Conservation (phyloP, 208 protist species). For the Leishmania gerbilli region DNA sequence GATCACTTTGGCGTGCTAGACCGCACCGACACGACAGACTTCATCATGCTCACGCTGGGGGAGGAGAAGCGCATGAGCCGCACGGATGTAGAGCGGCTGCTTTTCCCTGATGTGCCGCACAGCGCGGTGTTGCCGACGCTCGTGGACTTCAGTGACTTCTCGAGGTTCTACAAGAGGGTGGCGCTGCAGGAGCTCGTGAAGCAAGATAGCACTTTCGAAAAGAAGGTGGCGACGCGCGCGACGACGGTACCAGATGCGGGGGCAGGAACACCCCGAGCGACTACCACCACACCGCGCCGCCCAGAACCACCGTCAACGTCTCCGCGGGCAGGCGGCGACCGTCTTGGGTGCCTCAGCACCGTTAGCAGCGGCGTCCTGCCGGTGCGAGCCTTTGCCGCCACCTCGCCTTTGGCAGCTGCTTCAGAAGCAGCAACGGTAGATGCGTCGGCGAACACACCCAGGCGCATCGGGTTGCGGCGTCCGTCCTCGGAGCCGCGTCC, state of each 20-base stretch:
- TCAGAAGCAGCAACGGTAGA: background rate
- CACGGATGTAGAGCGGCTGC: conserved; percentile 38
- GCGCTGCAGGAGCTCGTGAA: conserved; percentile 49
- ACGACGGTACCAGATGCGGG: background rate
- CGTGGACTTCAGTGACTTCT: conserved; percentile 77
- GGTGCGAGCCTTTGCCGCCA: background rate
- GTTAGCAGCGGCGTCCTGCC: background rate
- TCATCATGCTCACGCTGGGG: conserved; percentile 52
- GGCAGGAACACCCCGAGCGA: background rate
- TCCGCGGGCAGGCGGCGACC: conserved; percentile 1
- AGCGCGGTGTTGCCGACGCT: conserved; percentile 32
- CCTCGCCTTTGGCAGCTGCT: background rate
- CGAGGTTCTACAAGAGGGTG: conserved; percentile 63
- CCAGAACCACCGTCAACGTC: conserved; percentile 9
- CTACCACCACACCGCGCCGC: background rate
- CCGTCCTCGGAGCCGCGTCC: conserved; percentile 24
- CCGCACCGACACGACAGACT: conserved; percentile 55
- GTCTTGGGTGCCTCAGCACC: conserved; percentile 4
- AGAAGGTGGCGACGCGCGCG: conserved; percentile 4
- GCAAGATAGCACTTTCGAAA: conserved; percentile 37
- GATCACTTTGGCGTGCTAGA: conserved; percentile 63
- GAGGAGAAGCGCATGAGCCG: conserved; percentile 37
- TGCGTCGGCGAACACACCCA: background rate
- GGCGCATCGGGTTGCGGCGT: conserved; percentile 14
- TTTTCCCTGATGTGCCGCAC: conserved; percentile 30